Base-by-base conservation (phyloP, 495 filamentous ascomycete species). In the Aspergillus campestris region DNA sequence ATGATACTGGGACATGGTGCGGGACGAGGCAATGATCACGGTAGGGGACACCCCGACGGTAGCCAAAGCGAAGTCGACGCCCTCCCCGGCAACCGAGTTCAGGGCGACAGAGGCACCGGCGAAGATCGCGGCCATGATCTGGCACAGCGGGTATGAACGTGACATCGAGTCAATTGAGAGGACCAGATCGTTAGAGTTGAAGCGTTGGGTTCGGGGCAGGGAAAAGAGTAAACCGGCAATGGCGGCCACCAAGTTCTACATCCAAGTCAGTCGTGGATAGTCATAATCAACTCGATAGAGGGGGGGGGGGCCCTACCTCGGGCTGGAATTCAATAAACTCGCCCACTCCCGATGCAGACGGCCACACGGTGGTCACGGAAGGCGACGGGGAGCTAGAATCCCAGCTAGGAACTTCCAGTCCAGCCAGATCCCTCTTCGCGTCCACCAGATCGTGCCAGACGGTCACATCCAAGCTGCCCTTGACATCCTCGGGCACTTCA, bases 371-470 rank as follows among this genome's bases (percentile, higher is more conserved):
- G 31, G 39, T 62, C 48, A 82, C 54, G 14, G 78, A 66, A 31
- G 82, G 78, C 40, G 71, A 66, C n/a, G 71, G 64, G 28, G 71
- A 66, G 15, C 57, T 67, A 34, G 75, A 73, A 11, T 74, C 70
- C 39, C 61, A 71, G 36, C 57, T 47, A 15, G 80, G 80, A 8
- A 83, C 61, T 10, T 78, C 72, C 13, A 69, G 45, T 31, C 62
- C 64, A 12, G 62, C 50, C 47, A 61, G 50, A 35, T 57, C 59
- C 45, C 65, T 72, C 53, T 74, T 71, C 45, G 87, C 82, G 52
- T 81, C 78, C 29, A 94, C 69, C 39, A 94, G 71, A 33, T 95
- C 86, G 51, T 92, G 85, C 89, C 88, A 96, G 11, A 89, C 89
- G 10, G 82, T 77, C 8, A 94, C 86, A 18, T 83, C 81, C 48